phyloP scores from a whole-genome alignment of 331 rosid species.

The Arachis monticola region DNA sequence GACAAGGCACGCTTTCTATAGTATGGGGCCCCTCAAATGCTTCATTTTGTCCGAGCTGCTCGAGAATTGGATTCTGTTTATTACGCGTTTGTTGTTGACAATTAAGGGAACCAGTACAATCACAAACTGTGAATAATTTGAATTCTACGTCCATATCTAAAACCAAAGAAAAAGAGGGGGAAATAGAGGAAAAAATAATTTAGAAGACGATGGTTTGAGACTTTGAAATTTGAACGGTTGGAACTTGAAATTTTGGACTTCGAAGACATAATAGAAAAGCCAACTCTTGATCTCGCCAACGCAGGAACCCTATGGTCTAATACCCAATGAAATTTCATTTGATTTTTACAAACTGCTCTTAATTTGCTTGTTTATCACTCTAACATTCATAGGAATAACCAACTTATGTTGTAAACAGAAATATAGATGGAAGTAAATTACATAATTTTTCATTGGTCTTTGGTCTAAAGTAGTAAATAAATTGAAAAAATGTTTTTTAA shows the following conservation, averaged over 20 bases:
- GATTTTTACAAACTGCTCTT: not conserved
- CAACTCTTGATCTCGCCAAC: not conserved
- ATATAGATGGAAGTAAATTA: too few species aligned
- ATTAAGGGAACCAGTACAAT: slow-evolving; percentile 33
- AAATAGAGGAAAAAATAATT: too few species aligned
- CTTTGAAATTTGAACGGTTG: slow-evolving; percentile 36
- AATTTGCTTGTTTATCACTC: not conserved
- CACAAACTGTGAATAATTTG: slow-evolving; percentile 20
- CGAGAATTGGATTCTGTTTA: slow-evolving; percentile 41
- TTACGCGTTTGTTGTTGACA: slow-evolving; percentile 46
- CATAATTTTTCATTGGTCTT: too few species aligned
- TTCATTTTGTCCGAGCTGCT: slow-evolving; percentile 12
- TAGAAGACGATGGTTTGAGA: not conserved
- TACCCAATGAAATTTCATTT: slow-evolving; percentile 16
- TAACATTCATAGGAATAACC: not conserved
- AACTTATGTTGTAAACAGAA: not conserved
- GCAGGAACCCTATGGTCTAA: not conserved
- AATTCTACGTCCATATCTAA: slow-evolving; percentile 1
- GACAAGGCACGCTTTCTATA: slow-evolving; percentile 8
- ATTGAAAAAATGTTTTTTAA: too few species aligned
- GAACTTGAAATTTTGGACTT: slow-evolving; percentile 40
- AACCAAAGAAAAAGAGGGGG: not conserved
- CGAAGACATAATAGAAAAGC: not conserved
- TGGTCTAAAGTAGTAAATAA: too few species aligned
- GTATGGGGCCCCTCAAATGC: slow-evolving; percentile 27